Evolutionary conservation across 208 protist species (phyloP).

Genomic region (Herpetomonas muscarum): DNA sequence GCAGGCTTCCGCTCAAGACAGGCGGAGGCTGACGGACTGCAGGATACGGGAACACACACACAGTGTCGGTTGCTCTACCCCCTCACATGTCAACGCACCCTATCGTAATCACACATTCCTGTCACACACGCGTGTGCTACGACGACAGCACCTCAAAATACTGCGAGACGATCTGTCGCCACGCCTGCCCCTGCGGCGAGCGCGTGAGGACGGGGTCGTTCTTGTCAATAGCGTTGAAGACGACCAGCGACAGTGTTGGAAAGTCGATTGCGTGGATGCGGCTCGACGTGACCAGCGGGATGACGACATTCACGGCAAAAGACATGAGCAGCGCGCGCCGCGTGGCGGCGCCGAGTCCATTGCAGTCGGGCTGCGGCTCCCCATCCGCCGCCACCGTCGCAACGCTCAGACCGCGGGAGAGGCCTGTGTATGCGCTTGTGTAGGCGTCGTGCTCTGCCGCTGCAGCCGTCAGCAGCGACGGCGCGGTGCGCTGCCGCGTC

Average conservation of each 20-base stretch:
- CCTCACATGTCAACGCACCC: background rate
- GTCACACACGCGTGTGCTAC: background rate
- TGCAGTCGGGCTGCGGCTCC: too few species aligned
- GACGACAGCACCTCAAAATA: constrained; percentile 40
- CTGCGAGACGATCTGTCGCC: constrained; percentile 36
- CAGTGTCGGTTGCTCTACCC: too few species aligned
- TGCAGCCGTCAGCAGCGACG: background rate
- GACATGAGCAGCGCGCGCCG: constrained; percentile 33
- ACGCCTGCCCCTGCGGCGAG: constrained; percentile 24
- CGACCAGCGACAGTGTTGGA: constrained; percentile 43
- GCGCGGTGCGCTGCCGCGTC: too few species aligned
- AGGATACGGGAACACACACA: too few species aligned
- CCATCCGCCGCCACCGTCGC: too few species aligned
- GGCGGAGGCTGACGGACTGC: too few species aligned
- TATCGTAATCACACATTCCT: background rate
- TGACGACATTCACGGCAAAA: constrained; percentile 57
- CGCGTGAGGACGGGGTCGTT: constrained; percentile 2
- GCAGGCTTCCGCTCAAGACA: too few species aligned
- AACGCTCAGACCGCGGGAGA: background rate
- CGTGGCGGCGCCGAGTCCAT: constrained; percentile 3
- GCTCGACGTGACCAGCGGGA: constrained; percentile 42
- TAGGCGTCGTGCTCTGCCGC: background rate
- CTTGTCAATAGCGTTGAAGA: constrained; percentile 43
- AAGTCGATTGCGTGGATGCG: constrained; percentile 56
- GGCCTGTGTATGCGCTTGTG: background rate